phyloP scores from a whole-genome alignment of 2,329 filamentous ascomycete species.

The Fusarium sp. region DNA sequence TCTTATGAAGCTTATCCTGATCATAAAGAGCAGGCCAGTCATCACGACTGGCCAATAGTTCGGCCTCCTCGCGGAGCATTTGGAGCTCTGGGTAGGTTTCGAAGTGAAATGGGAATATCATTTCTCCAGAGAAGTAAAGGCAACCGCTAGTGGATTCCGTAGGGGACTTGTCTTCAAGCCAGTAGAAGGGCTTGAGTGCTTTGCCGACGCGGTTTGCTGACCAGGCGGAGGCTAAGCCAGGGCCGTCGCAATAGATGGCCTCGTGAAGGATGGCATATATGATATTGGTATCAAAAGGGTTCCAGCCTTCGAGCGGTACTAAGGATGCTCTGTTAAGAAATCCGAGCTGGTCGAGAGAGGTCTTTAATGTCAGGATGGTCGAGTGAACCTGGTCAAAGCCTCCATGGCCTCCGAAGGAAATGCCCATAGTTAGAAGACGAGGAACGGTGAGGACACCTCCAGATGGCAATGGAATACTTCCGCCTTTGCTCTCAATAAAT shows the following conservation, averaged over 20 bases:
- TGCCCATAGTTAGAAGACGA: slow-evolving; percentile 81
- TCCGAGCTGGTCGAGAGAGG: slow-evolving; percentile 82
- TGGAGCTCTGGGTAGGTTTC: slow-evolving; percentile 81
- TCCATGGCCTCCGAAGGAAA: slow-evolving; percentile 82
- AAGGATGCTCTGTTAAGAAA: slow-evolving; percentile 80
- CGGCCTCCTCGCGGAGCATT: slow-evolving; percentile 75
- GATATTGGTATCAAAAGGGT: slow-evolving; percentile 79
- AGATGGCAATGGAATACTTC: slow-evolving; percentile 71
- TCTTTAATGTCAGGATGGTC: slow-evolving; percentile 75
- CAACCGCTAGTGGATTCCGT: slow-evolving; percentile 57
- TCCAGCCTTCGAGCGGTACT: slow-evolving; percentile 73
- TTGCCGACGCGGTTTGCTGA: slow-evolving; percentile 75
- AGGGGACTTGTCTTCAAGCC: slow-evolving; percentile 58
- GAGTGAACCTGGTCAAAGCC: slow-evolving; percentile 82
- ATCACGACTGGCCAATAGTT: slow-evolving; percentile 74
- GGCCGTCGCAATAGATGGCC: slow-evolving; percentile 83
- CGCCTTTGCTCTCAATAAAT: slow-evolving; percentile 71
- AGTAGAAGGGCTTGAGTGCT: slow-evolving; percentile 60
- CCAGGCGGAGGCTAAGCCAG: slow-evolving; percentile 75
- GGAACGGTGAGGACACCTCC: slow-evolving; percentile 79
- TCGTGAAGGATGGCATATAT: slow-evolving; percentile 92
- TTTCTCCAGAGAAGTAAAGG: slow-evolving; percentile 89
- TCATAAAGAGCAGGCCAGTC: slow-evolving; percentile 86
- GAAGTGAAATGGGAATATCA: slow-evolving; percentile 90
- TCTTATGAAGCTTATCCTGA: slow-evolving; percentile 76